Evolutionary conservation across 495 filamentous ascomycete genomes (phyloP).

Genomic region (Podospora pseudocomata): DNA sequence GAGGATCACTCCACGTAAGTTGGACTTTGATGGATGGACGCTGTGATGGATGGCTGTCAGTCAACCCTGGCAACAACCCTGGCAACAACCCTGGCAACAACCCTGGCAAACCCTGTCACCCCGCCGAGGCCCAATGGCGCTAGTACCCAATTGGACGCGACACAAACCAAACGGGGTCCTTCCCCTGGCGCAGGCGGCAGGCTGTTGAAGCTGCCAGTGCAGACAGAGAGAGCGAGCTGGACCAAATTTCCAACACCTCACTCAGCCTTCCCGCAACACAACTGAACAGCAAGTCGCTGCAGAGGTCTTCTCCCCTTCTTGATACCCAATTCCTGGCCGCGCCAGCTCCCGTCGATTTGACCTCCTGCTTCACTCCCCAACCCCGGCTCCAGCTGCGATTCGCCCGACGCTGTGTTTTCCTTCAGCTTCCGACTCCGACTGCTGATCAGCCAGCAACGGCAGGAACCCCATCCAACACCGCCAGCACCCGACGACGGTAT

Average conservation of each 20-base stretch:
- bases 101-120: not conserved
- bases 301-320: conserved; percentile 15
- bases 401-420: not conserved
- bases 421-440: conserved; percentile 20
- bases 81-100: not conserved
- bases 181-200: not conserved
- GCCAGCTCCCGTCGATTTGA: conserved; percentile 9
- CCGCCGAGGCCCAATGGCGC: not conserved
- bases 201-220: not conserved
- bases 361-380: conserved; percentile 7
- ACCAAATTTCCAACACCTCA: conserved; percentile 8
- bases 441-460: conserved; percentile 6
- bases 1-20: not conserved
- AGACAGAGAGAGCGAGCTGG: not conserved
- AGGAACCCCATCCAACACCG: conserved; percentile 3
- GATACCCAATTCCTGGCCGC: conserved; percentile 25
- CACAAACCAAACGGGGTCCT: not conserved
- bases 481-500: not conserved
- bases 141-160: not conserved
- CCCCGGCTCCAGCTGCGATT: conserved; percentile 14
- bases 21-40: not conserved
- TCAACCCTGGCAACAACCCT: not conserved
- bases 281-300: not conserved
- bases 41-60: too few species aligned
- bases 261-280: not conserved